These are phyloP conservation scores for Vanderwaltozyma tropicalis DNA, from an alignment of 805 yeast species.

Conservation along the genomic window DNA sequence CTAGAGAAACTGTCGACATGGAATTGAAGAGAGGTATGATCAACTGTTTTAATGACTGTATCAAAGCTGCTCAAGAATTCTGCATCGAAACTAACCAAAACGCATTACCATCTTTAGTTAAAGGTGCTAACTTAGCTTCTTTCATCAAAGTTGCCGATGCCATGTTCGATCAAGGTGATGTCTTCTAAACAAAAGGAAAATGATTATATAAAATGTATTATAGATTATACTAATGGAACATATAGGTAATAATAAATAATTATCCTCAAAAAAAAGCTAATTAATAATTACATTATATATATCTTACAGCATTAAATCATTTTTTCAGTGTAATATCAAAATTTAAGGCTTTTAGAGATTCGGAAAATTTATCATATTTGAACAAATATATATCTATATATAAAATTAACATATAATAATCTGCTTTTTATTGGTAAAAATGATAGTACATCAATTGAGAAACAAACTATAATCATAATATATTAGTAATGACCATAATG, in stretches of 20 bases:
- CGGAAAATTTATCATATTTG: too few relatives aligned
- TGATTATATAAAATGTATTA: not conserved
- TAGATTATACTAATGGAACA: not conserved
- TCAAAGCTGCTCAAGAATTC: conserved; percentile 75
- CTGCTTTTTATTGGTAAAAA: too few relatives aligned
- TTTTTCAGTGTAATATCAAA: too few relatives aligned
- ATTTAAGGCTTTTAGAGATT: too few relatives aligned
- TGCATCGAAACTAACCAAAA: conserved; percentile 46
- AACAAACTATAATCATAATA: too few relatives aligned
- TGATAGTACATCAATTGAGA: too few relatives aligned
- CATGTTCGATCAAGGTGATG: conserved; percentile 95
- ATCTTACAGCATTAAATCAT: too few relatives aligned
- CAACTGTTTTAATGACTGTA: conserved; percentile 86
- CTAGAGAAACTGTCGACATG: conserved; percentile 82
- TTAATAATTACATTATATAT: too few relatives aligned
- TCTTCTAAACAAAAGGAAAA: conserved; percentile 16
- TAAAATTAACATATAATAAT: too few relatives aligned
- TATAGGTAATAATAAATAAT: not conserved
- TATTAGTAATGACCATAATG: too few relatives aligned
- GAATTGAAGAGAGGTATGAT: conserved; percentile 90
- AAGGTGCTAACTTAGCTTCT: conserved; percentile 99
- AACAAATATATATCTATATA: too few relatives aligned
- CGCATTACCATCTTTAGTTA: conserved; percentile 84
- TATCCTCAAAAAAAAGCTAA: too few relatives aligned
- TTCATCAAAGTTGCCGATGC: conserved; percentile 97